Percentiles rank a stretch among this genome's conserved stretches.
phyloP scores from a whole-genome alignment of 208 protist genomes.

The Angomonas desouzai region DNA sequence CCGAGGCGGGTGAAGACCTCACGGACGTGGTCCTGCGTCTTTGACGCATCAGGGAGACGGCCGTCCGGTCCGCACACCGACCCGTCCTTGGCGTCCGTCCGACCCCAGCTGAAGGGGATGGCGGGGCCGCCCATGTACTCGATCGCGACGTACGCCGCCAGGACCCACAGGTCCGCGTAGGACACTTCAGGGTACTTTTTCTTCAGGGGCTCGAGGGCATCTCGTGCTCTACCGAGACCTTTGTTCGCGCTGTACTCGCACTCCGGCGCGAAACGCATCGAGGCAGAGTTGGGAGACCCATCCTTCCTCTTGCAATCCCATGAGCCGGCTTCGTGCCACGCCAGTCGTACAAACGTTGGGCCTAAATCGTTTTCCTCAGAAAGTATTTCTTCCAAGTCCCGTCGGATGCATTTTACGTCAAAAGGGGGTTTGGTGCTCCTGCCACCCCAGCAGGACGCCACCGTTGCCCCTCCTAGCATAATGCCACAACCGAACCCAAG shows the following conservation, averaged over 20 bases:
- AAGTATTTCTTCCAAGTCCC: slow-evolving; percentile 32
- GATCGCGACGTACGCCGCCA: slow-evolving; percentile 88
- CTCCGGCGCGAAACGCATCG: slow-evolving; percentile 82
- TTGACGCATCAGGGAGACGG: slow-evolving; percentile 83
- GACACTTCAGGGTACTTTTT: slow-evolving; percentile 85
- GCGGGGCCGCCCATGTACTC: slow-evolving; percentile 88
- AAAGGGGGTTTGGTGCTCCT: slow-evolving; percentile 20
- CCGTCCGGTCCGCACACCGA: slow-evolving; percentile 67
- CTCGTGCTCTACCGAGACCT: slow-evolving; percentile 78
- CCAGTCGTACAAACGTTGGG: slow-evolving; percentile 67
- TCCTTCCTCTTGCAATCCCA: slow-evolving; percentile 61
- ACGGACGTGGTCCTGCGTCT: slow-evolving; percentile 75
- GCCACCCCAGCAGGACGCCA: slow-evolving; percentile 16
- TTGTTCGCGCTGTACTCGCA: slow-evolving; percentile 77
- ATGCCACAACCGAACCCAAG: slow-evolving; percentile 7
- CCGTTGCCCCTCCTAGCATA: slow-evolving; percentile 10
- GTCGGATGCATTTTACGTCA: slow-evolving; percentile 17
- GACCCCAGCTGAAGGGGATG: slow-evolving; percentile 84
- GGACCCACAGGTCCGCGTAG: slow-evolving; percentile 92
- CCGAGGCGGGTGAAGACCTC: slow-evolving; percentile 90
- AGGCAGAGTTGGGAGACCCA: slow-evolving; percentile 61
- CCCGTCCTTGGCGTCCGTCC: slow-evolving; percentile 70
- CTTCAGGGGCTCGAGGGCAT: slow-evolving; percentile 82
- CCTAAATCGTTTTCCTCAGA: slow-evolving; percentile 20
- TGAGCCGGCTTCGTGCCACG: slow-evolving; percentile 74